phyloP scores from a whole-genome alignment of 768 basidiomycete genomes.

The Amanita inopinata region DNA sequence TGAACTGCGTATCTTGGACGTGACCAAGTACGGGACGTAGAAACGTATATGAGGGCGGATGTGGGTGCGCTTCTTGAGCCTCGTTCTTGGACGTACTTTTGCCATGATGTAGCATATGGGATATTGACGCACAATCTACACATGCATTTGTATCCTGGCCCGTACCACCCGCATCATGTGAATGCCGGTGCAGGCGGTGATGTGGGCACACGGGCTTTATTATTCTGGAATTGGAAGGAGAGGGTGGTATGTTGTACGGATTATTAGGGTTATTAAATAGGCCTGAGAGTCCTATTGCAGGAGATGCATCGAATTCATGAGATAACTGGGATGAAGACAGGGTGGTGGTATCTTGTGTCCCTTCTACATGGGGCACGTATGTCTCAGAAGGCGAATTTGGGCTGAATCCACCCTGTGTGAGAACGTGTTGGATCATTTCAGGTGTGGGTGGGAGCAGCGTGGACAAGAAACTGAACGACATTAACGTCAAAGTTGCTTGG shows the following conservation, averaged over 20 bases:
- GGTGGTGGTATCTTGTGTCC: slow-evolving; percentile 14
- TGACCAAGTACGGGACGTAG: slow-evolving; percentile 1
- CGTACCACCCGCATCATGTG: not conserved
- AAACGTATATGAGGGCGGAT: slow-evolving; percentile 4
- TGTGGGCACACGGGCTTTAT: not conserved
- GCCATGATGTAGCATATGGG: slow-evolving; percentile 16
- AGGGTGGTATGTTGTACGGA: slow-evolving; percentile 8
- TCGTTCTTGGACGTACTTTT: not conserved
- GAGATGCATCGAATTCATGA: slow-evolving; percentile 21
- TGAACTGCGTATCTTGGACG: slow-evolving; percentile 38
- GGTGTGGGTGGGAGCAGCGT: slow-evolving; percentile 69
- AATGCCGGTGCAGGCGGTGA: not conserved
- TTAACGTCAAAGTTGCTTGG: not conserved
- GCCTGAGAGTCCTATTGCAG: slow-evolving; percentile 13
- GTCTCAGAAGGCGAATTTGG: slow-evolving; percentile 2
- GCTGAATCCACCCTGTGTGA: slow-evolving; percentile 51
- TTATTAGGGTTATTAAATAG: slow-evolving; percentile 9
- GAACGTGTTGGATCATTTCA: slow-evolving; percentile 58
- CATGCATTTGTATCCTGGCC: slow-evolving; percentile 1
- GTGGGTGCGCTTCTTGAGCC: slow-evolving; percentile 11
- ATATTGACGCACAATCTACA: slow-evolving; percentile 5
- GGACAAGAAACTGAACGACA: slow-evolving; percentile 49
- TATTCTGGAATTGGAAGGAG: not conserved
- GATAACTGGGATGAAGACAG: slow-evolving; percentile 21
- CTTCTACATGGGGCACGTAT: slow-evolving; percentile 4